phyloP scores from a whole-genome alignment of 768 basidiomycete species.

The Suillus occidentalis region DNA sequence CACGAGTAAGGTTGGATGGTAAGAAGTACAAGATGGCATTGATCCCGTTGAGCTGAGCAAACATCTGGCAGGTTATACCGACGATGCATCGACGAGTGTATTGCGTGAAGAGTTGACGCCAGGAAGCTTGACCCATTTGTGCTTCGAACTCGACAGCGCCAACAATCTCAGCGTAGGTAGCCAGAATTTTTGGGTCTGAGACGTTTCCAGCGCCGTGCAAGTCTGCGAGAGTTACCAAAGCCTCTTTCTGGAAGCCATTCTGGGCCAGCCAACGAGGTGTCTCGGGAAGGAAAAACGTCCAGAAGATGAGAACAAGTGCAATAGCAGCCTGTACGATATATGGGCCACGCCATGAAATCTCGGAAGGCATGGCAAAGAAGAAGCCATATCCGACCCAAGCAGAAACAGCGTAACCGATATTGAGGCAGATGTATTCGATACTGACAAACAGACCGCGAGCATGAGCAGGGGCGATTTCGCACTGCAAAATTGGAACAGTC shows the following conservation, averaged over 20 bases:
- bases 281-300: constrained; percentile 51
- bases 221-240: constrained; percentile 53
- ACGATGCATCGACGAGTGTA: constrained; percentile 50
- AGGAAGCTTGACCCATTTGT: constrained; percentile 42
- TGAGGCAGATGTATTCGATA: constrained; percentile 54
- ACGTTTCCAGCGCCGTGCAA: constrained; percentile 52
- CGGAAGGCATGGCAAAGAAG: constrained; percentile 44
- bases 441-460: constrained; percentile 54
- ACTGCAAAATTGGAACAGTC: constrained; percentile 50
- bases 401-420: constrained; percentile 48
- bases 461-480: constrained; percentile 47
- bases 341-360: constrained; percentile 57
- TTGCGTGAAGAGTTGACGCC: constrained; percentile 49
- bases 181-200: constrained; percentile 41
- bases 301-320: constrained; percentile 44
- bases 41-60: constrained; percentile 57
- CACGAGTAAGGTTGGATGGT: constrained; percentile 50
- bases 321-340: constrained; percentile 54
- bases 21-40: constrained; percentile 60
- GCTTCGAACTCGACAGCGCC: constrained; percentile 40
- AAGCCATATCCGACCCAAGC: constrained; percentile 53
- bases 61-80: constrained; percentile 55
- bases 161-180: constrained; percentile 44
- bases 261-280: constrained; percentile 57
- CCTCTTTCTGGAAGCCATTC: constrained; percentile 51